phyloP scores from a whole-genome alignment of 2,329 filamentous ascomycete genomes.

The Fusarium brachygibbosum region DNA sequence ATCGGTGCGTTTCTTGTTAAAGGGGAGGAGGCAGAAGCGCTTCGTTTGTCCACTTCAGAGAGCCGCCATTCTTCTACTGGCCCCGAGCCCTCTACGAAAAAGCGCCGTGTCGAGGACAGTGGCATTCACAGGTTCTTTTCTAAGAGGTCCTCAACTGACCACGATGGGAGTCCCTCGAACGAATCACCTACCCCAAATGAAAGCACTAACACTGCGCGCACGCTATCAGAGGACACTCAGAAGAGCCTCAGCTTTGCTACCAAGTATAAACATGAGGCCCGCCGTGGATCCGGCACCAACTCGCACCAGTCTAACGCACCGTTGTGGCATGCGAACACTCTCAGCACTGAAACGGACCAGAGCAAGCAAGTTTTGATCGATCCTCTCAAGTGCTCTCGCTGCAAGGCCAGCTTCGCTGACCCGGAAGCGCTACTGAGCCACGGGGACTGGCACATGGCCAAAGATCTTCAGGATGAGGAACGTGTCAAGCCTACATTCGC shows the following conservation, averaged over 20 bases:
- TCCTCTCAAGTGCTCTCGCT: slow-evolving; percentile 71
- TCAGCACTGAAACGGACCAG: slow-evolving; percentile 39
- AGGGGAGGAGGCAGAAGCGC: slow-evolving; percentile 71
- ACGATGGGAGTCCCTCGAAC: slow-evolving; percentile 46
- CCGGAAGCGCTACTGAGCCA: slow-evolving; percentile 78
- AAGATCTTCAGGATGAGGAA: slow-evolving; percentile 79
- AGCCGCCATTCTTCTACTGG: slow-evolving; percentile 38
- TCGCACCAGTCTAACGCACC: slow-evolving; percentile 28
- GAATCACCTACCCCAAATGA: slow-evolving; percentile 21
- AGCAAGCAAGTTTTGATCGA: slow-evolving; percentile 54
- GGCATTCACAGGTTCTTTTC: slow-evolving; percentile 72
- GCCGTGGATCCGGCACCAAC: slow-evolving; percentile 32
- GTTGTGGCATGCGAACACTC: slow-evolving; percentile 16
- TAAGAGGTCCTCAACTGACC: slow-evolving; percentile 53
- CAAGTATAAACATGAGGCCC: slow-evolving; percentile 27
- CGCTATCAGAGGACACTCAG: slow-evolving; percentile 2
- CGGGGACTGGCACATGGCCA: slow-evolving; percentile 94
- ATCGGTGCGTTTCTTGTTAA: slow-evolving; percentile 90
- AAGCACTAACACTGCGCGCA: slow-evolving; percentile 11
- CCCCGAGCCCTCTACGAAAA: slow-evolving; percentile 50
- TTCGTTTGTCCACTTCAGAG: slow-evolving; percentile 43
- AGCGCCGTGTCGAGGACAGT: slow-evolving; percentile 57
- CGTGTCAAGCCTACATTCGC: slow-evolving; percentile 64
- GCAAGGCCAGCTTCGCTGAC: slow-evolving; percentile 70
- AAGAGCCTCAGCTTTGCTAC: slow-evolving; percentile 28